Evolutionary conservation across 1,139 yeast species (phyloP).

Genomic region (Sugiyamaella novakii): DNA sequence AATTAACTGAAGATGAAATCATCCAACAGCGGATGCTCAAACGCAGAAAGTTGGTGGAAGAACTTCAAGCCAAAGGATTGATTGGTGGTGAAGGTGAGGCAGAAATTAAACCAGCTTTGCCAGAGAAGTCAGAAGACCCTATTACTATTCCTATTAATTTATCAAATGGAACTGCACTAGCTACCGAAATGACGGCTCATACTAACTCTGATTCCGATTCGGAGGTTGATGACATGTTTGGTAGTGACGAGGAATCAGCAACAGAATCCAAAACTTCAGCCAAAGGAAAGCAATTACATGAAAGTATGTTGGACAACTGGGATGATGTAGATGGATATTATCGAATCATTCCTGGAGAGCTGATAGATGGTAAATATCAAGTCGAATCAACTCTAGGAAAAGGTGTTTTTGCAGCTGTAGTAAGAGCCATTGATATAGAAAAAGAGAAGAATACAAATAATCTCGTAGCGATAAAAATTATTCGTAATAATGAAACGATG

Average conservation of each 20-base stretch:
- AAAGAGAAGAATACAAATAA: constrained; percentile 33
- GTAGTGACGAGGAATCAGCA: constrained; percentile 6
- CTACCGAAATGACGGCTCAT: too few relatives aligned
- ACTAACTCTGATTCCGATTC: constrained; percentile 19
- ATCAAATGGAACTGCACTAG: not conserved
- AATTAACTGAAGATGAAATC: constrained; percentile 29
- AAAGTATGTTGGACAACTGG: constrained; percentile 40
- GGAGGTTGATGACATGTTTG: constrained; percentile 21
- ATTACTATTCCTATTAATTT: too few relatives aligned
- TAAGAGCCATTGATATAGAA: constrained; percentile 35
- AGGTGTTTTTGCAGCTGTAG: constrained; percentile 56
- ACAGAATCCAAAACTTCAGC: not conserved
- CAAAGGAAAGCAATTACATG: constrained; percentile 31
- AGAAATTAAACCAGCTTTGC: too few relatives aligned
- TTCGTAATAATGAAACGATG: constrained; percentile 47
- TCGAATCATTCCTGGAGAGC: constrained; percentile 68
- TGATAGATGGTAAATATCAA: constrained; percentile 60
- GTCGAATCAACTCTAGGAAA: constrained; percentile 93
- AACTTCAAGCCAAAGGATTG: constrained; percentile 4
- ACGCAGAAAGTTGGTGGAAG: constrained; percentile 39
- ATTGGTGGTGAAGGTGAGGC: too few relatives aligned
- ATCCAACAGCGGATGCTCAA: constrained; percentile 41
- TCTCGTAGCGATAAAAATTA: constrained; percentile 81
- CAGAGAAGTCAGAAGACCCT: too few relatives aligned
- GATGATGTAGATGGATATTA: constrained; percentile 84